Percentiles rank a stretch among this genome's conserved stretches.
These are phyloP conservation scores for Rhodamnia argentea DNA, from an alignment of 345 rosid genomes.

Conservation along the genomic window DNA sequence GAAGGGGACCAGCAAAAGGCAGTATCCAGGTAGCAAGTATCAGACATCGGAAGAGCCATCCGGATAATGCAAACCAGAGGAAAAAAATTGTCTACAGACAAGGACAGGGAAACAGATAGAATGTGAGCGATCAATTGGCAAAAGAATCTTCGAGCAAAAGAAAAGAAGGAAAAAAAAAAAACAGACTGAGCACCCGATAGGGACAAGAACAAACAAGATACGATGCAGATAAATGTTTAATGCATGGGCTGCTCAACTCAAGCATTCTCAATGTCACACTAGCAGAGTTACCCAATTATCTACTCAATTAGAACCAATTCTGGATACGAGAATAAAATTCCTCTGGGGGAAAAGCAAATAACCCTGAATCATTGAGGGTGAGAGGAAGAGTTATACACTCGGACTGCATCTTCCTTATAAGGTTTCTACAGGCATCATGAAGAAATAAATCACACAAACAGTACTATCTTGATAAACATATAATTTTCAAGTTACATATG, in stretches of 20 bases:
- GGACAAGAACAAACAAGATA: background rate
- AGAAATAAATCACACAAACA: background rate
- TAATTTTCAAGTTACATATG: background rate
- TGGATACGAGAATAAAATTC: background rate
- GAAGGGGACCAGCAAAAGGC: conserved; percentile 93
- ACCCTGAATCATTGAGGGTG: background rate
- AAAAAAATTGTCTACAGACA: conserved; percentile 62
- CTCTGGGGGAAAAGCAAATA: background rate
- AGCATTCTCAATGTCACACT: background rate
- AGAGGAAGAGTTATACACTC: background rate
- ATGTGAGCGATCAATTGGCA: background rate
- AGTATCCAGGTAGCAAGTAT: conserved; percentile 68
- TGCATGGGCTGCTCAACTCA: background rate
- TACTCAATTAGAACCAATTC: background rate
- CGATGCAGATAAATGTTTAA: background rate
- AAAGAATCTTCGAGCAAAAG: background rate
- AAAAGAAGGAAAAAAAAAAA: background rate
- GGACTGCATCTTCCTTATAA: background rate
- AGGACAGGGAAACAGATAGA: background rate
- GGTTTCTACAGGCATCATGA: background rate
- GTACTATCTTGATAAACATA: background rate
- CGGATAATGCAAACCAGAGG: conserved; percentile 91
- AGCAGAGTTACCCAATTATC: background rate
- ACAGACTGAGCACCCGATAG: background rate
- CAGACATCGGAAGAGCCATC: conserved; percentile 84